A percentile compares a stretch with the other conserved stretches of the same genome.
These are phyloP conservation scores for Gentiana dahurica DNA, from an alignment of 257 asterid genomes.

Conservation along the genomic window DNA sequence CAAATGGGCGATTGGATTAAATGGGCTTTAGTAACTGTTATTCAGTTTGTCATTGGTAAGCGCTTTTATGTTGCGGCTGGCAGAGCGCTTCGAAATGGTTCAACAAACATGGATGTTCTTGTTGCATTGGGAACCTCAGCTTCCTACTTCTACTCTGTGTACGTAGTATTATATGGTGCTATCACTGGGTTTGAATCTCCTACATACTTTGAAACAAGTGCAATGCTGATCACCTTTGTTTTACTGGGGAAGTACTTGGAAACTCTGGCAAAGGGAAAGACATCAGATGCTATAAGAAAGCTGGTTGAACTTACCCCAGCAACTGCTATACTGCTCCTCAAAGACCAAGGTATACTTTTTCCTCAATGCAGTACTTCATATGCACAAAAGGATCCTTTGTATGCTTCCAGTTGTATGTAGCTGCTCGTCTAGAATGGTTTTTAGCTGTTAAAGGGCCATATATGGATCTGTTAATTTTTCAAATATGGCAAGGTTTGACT, in stretches of 20 bases:
- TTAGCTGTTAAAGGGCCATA: not conserved
- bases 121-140: slow-evolving; percentile 97
- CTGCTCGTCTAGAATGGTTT: not conserved
- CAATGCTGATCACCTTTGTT: slow-evolving; percentile 94
- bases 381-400: not conserved
- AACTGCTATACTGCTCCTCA: slow-evolving; percentile 63
- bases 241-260: slow-evolving; percentile 93
- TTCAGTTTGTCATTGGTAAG: slow-evolving; percentile 92
- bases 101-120: slow-evolving; percentile 98
- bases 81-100: slow-evolving; percentile 94
- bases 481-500: not conserved
- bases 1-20: slow-evolving; percentile 98
- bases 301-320: slow-evolving; percentile 96
- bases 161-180: slow-evolving; percentile 84
- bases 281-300: slow-evolving; percentile 94
- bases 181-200: slow-evolving; percentile 88
- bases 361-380: not conserved
- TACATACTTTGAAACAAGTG: slow-evolving; percentile 94
- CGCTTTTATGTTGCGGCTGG: slow-evolving; percentile 95
- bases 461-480: not conserved
- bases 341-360: slow-evolving; percentile 53
- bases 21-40: slow-evolving; percentile 77
- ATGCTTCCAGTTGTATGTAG: not conserved
- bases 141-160: slow-evolving; percentile 85
- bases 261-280: slow-evolving; percentile 91